Percentiles rank a stretch among this genome's conserved stretches.
phyloP scores from a whole-genome alignment of 139 green algal genomes.

The Diplosphaera chodatii region DNA sequence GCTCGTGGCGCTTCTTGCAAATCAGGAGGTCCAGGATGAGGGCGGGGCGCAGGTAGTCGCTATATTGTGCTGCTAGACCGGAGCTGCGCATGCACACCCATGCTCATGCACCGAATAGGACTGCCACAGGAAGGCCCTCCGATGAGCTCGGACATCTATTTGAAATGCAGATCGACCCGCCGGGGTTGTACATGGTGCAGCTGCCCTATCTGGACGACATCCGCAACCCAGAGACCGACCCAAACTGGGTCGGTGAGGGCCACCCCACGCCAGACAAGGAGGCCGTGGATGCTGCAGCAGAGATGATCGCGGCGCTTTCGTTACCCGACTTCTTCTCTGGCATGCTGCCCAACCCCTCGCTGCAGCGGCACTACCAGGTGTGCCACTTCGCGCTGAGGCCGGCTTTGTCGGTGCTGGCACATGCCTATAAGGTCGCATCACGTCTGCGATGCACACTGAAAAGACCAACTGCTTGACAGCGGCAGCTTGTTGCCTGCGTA shows the following conservation, averaged over 20 bases:
- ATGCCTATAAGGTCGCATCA: background rate
- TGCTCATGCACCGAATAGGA: background rate
- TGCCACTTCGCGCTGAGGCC: background rate
- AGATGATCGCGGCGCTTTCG: conserved; percentile 15
- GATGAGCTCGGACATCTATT: no score
- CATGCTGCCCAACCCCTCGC: conserved; percentile 19
- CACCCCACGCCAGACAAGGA: conserved; percentile 2
- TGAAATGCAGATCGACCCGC: conserved; percentile 17
- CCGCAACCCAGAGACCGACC: conserved; percentile 30
- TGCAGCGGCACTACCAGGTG: conserved; percentile 43
- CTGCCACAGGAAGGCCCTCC: no score
- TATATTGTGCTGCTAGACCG: no score
- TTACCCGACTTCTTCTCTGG: conserved; percentile 17
- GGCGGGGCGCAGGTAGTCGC: conserved; percentile 28
- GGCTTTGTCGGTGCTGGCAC: background rate
- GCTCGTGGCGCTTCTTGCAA: conserved; percentile 51
- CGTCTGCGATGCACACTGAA: background rate
- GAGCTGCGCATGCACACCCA: no score
- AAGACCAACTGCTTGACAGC: no score
- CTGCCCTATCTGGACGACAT: conserved; percentile 48
- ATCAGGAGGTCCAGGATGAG: conserved; percentile 39
- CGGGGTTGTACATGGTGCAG: conserved; percentile 43
- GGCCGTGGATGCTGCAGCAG: conserved; percentile 13
- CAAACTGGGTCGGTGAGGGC: conserved; percentile 10
- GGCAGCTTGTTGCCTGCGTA: no score